Percentiles rank a stretch among this genome's conserved stretches.
Evolutionary conservation across 768 basidiomycete genomes (phyloP).

Genomic region (Coprinellus micaceus): DNA sequence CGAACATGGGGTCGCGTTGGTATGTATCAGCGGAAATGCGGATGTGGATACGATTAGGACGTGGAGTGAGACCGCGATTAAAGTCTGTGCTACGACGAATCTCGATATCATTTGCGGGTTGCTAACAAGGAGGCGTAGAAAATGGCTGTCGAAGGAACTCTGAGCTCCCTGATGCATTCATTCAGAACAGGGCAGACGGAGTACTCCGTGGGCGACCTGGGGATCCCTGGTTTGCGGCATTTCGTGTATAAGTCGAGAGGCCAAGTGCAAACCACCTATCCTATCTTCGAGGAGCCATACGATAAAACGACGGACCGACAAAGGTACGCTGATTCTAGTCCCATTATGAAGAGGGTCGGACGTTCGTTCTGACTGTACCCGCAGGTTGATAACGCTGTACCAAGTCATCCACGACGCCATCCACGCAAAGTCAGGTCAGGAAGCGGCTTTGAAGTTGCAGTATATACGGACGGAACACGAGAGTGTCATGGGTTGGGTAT

Average conservation of each 20-base stretch:
- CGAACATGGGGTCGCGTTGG: constrained; percentile 53
- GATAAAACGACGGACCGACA: constrained; percentile 54
- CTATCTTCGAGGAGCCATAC: constrained; percentile 85
- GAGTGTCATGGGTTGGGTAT: constrained; percentile 91
- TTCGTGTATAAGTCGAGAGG: constrained; percentile 91
- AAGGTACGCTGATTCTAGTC: constrained; percentile 39
- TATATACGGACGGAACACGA: constrained; percentile 84
- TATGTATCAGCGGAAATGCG: constrained; percentile 76
- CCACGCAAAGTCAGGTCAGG: constrained; percentile 85
- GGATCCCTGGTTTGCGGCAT: constrained; percentile 88
- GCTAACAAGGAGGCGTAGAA: too few relatives aligned
- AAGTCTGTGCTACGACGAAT: too few relatives aligned
- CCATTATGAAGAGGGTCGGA: background rate
- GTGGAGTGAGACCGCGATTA: constrained; percentile 69
- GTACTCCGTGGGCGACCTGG: constrained; percentile 69
- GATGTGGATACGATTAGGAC: constrained; percentile 81
- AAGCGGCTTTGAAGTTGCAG: constrained; percentile 76
- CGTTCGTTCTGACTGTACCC: background rate
- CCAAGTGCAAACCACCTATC: constrained; percentile 86
- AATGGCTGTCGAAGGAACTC: constrained; percentile 56
- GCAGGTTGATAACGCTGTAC: constrained; percentile 81
- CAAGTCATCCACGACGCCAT: constrained; percentile 85
- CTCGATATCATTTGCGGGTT: too few relatives aligned
- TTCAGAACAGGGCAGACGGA: constrained; percentile 49
- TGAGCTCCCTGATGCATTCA: constrained; percentile 47